These are phyloP conservation scores for Sonneratia caseolaris DNA, from an alignment of 345 rosid genomes.

Conservation along the genomic window DNA sequence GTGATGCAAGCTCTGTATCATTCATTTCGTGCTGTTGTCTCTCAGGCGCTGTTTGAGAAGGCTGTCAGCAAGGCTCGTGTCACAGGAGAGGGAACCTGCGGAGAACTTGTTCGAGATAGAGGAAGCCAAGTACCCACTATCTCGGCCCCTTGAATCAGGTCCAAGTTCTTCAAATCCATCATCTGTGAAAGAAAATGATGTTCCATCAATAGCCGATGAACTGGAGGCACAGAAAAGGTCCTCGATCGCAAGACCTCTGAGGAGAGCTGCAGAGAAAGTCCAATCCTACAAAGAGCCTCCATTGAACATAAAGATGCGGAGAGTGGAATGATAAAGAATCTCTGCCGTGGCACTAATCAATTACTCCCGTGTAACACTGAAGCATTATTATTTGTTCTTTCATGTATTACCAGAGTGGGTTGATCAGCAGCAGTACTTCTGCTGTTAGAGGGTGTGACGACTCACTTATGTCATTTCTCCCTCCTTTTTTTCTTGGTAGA, in stretches of 20 bases:
- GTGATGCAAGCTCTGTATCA: neutral
- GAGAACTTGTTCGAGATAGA: slow-evolving; percentile 60
- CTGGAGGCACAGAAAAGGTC: slow-evolving; percentile 12
- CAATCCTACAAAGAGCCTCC: slow-evolving; percentile 55
- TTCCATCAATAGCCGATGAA: slow-evolving; percentile 13
- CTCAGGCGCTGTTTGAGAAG: slow-evolving; percentile 48
- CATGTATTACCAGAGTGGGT: neutral
- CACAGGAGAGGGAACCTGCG: slow-evolving; percentile 26
- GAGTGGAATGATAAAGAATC: neutral
- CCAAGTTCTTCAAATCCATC: slow-evolving; percentile 16
- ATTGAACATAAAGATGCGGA: slow-evolving; percentile 37
- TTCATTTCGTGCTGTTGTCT: neutral
- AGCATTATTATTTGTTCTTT: neutral
- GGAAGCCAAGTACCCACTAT: slow-evolving; percentile 19
- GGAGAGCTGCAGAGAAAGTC: slow-evolving; percentile 51
- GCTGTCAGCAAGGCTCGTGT: slow-evolving; percentile 45
- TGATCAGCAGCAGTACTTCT: neutral
- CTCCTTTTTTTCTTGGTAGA: neutral
- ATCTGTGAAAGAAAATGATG: slow-evolving; percentile 11
- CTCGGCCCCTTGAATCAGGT: slow-evolving; percentile 3
- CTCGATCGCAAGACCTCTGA: slow-evolving; percentile 44
- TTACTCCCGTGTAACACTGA: neutral
- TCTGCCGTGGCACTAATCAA: neutral
- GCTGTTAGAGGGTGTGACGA: neutral
- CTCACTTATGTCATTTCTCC: neutral